These are phyloP conservation scores for Ceratobasidium sp. DNA, from an alignment of 1,284 basidiomycete species.

Conservation along the genomic window DNA sequence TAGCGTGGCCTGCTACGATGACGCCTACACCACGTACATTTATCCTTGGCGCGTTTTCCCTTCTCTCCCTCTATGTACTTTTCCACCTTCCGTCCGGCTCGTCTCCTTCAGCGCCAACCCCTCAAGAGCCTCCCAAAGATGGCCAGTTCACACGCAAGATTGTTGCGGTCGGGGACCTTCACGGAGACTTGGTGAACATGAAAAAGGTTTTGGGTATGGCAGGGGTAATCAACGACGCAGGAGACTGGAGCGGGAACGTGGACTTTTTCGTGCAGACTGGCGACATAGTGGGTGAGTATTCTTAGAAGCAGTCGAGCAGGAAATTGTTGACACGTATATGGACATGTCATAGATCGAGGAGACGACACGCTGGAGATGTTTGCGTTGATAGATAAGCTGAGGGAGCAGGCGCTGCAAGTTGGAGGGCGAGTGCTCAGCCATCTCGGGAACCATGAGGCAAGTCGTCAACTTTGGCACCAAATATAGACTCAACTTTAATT, in stretches of 20 bases:
- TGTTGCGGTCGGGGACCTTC: conserved; percentile 84
- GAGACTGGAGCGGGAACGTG: conserved; percentile 79
- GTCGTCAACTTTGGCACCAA: neutral
- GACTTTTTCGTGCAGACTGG: conserved; percentile 93
- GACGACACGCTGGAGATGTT: conserved; percentile 88
- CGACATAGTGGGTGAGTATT: conserved; percentile 87
- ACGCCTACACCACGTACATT: conserved; percentile 31
- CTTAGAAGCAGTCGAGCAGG: neutral
- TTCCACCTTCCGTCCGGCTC: conserved; percentile 39
- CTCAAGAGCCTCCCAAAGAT: conserved; percentile 1
- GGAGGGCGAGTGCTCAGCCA: conserved; percentile 82
- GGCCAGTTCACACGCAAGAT: conserved; percentile 56
- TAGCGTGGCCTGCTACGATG: conserved; percentile 3
- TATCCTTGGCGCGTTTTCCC: conserved; percentile 24
- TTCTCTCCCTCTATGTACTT: conserved; percentile 19
- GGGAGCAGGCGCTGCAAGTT: conserved; percentile 72
- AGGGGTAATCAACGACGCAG: conserved; percentile 72
- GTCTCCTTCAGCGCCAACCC: conserved; percentile 7
- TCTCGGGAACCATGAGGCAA: conserved; percentile 88
- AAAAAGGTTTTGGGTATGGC: conserved; percentile 80
- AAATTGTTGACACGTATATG: conserved; percentile 10
- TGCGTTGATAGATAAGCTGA: conserved; percentile 80
- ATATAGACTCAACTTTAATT: neutral
- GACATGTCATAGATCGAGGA: conserved; percentile 63
- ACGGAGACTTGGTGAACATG: conserved; percentile 80